These are phyloP conservation scores for Pseudocercospora macadamiae DNA, from an alignment of 2,329 filamentous ascomycete genomes.

Conservation along the genomic window DNA sequence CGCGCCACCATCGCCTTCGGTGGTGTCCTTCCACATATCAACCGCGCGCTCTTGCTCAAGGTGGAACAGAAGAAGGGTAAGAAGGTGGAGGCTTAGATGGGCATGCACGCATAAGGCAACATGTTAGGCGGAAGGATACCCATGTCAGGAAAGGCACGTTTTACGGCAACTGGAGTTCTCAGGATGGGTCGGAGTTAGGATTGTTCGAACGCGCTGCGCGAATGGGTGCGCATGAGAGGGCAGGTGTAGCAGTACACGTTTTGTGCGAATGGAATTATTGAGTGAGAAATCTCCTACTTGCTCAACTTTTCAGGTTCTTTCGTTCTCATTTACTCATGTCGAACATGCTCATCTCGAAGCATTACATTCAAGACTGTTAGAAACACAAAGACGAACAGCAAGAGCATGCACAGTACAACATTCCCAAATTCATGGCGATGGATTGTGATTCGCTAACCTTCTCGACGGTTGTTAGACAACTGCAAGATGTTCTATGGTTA, in stretches of 20 bases:
- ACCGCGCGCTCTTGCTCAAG: constrained; percentile 92
- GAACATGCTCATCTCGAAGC: too few relatives aligned
- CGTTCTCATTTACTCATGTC: too few relatives aligned
- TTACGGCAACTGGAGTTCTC: constrained; percentile 7
- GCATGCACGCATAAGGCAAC: constrained; percentile 1
- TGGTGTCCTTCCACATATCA: constrained; percentile 98
- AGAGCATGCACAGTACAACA: too few relatives aligned
- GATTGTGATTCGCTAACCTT: too few relatives aligned
- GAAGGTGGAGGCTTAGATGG: constrained; percentile 50
- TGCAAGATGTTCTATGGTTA: too few relatives aligned
- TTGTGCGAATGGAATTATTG: neutral
- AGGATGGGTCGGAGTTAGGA: constrained; percentile 8
- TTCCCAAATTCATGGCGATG: too few relatives aligned
- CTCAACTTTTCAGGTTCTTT: too few relatives aligned
- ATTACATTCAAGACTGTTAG: too few relatives aligned
- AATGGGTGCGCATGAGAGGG: neutral
- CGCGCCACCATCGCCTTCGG: constrained; percentile 97
- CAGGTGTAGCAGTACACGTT: constrained; percentile 8
- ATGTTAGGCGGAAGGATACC: constrained; percentile 10
- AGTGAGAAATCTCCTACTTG: neutral
- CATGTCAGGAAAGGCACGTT: constrained; percentile 10
- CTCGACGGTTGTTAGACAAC: too few relatives aligned
- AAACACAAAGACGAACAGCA: too few relatives aligned
- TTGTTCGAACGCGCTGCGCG: neutral
- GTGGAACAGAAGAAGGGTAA: constrained; percentile 97